Evolutionary conservation across 108 stramenopile genomes (phyloP), one percentile per base, ranked within the genome.

Genomic region (Skeletonema tropicum): DNA sequence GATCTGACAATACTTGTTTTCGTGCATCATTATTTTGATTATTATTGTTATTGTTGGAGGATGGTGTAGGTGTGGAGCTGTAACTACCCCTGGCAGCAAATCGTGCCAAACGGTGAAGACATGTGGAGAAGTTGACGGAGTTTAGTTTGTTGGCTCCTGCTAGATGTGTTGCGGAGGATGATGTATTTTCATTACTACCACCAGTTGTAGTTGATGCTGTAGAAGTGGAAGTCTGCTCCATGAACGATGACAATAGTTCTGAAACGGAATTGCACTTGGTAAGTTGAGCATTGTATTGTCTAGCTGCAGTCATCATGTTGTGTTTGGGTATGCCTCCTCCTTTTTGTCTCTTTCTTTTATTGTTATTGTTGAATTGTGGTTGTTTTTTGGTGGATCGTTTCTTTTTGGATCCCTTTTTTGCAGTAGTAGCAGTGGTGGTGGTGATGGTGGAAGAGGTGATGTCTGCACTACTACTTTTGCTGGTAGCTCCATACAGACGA

Each of bases 91-190:
- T 15, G 19, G 66, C 63, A 23, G 84, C 82, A 57, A 89, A 77
- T 10, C 85, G 70, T 23, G 88, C 91, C 6, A 94, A 57, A 0
- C 94, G 87, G 79, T 94, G 93, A 21, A 92, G 65, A 61, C 82
- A 76, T 3, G 93, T 94, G 14, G 89, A 87, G 75, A 89, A 91
- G 62, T 94, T 94, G 55, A 94, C 87, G 2, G 88, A 89, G 66
- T 89, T 94, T 32, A 89, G 12, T 21, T 59, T 74, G 5, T 76
- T 74, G 8, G 87, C 90, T 3, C 89, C 88, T 31, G 86, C 89
- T 3, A 79, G 8, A 39, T 80, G 79, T 29, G 79, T 80, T 19
- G 73, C 72, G 2, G 14, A 14, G 19, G n/a, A 42, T 23, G 30
- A 8, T 1, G 13, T 41, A 21, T 35, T 12, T 23, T 25, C 14